Conservation (phyloP, 2,329 filamentous ascomycete genomes). For the Aspergillus persii region DNA sequence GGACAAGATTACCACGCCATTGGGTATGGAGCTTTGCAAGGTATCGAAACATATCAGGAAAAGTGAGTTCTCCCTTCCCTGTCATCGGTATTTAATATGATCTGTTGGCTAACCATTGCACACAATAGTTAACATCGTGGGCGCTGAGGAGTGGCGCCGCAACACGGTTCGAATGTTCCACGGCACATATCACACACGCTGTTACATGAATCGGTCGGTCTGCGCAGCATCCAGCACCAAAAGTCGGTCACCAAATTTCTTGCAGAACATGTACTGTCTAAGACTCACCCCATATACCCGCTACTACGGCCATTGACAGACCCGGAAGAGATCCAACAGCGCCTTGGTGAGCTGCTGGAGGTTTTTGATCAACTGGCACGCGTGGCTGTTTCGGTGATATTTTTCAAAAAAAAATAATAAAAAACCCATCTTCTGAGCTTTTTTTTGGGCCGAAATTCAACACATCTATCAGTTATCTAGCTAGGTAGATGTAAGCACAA, state of each 20-base stretch:
- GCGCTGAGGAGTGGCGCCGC: not conserved
- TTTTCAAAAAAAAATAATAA: too few relatives aligned
- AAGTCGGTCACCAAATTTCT: not conserved
- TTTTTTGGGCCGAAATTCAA: too few relatives aligned
- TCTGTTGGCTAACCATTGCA: not conserved
- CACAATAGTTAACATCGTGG: not conserved
- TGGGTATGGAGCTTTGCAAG: not conserved
- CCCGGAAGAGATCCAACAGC: not conserved
- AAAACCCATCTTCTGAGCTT: too few relatives aligned
- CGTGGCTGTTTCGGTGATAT: not conserved
- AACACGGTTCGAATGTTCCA: not conserved
- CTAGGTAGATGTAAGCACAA: slow-evolving; percentile 6
- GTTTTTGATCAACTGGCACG: not conserved
- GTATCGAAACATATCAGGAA: not conserved
- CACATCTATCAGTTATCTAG: not conserved
- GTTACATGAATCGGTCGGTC: not conserved
- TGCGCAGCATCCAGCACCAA: not conserved
- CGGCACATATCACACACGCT: not conserved
- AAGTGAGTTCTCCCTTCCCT: not conserved
- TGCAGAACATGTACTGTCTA: not conserved
- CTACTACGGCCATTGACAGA: not conserved
- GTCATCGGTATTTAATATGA: not conserved
- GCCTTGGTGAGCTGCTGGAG: not conserved
- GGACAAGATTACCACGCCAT: not conserved
- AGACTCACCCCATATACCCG: not conserved